phyloP scores from a whole-genome alignment of 2,329 filamentous ascomycete species.

The Colletotrichum tamarilloi region DNA sequence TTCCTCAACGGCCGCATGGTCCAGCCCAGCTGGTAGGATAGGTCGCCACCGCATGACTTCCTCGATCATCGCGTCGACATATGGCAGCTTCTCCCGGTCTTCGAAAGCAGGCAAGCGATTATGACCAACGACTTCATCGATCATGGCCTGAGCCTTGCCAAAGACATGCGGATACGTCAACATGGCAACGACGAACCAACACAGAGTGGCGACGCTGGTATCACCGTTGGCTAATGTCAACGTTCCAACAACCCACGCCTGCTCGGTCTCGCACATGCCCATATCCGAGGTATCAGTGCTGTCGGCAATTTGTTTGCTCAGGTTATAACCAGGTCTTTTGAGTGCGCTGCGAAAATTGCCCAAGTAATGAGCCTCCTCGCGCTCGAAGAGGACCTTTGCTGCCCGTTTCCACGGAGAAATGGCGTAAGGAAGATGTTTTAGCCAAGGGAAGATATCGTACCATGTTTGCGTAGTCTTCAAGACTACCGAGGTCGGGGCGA shows the following conservation, averaged over 20 bases:
- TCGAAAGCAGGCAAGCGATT: constrained; percentile 41
- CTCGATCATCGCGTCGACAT: constrained; percentile 44
- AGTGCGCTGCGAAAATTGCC: neutral
- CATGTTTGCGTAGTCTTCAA: neutral
- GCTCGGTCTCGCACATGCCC: neutral
- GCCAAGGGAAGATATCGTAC: constrained; percentile 10
- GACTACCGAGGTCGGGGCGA: neutral
- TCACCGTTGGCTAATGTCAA: constrained; percentile 13
- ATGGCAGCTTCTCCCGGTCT: constrained; percentile 42
- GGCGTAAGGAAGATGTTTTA: constrained; percentile 7
- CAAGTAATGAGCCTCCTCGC: constrained; percentile 5
- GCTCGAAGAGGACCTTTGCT: neutral
- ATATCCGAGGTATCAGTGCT: neutral
- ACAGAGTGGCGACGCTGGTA: neutral
- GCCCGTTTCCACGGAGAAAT: constrained; percentile 24
- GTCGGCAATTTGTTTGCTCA: neutral
- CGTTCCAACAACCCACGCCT: neutral
- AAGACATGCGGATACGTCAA: constrained; percentile 39
- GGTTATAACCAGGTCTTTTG: neutral
- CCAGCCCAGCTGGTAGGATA: constrained; percentile 47
- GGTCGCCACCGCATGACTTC: constrained; percentile 46
- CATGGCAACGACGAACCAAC: constrained; percentile 46
- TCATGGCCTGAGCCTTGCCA: constrained; percentile 50
- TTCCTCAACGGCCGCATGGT: constrained; percentile 49
- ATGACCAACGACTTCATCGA: constrained; percentile 50